Evolutionary conservation across 306 rosid species (phyloP), one percentile per base, ranked within the genome.

Genomic region (Quercus gilva): DNA sequence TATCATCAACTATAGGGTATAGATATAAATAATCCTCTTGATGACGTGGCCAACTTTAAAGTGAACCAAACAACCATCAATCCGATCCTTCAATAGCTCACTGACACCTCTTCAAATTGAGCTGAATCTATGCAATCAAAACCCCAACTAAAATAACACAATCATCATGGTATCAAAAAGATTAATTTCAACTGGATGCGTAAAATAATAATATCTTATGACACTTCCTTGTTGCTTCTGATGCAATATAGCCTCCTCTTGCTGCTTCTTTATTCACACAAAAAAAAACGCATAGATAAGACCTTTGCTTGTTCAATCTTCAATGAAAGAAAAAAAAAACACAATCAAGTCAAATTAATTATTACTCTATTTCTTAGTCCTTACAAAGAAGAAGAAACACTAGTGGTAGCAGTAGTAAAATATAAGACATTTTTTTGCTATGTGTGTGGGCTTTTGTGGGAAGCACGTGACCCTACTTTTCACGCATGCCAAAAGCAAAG

Each of bases 391-490:
- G 52, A 15, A 51, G 53, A 53, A 80, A 80, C n/a, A 20, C 28
- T 73, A 51, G 45, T 8, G 8, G 45, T 41, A 26, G 28, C 1
- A 41, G 45, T 41, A 41, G 45, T 41, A 41, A 41, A 41, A 51
- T 20, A 14, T 51, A 77, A 12, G 19, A 29, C 60, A 64, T 51
- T 41, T 51, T 53, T 71, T 28, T 25, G 75, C 75, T 20, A 23
- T 28, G 51, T 43, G 60, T 26, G 37, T 43, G 56, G 51, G 69
- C 55, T 11, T 69, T 74, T 49, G 26, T 91, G 92, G 94, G 82
- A 71, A 85, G 88, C 97, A 91, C 91, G 97, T 89, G 97, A 89
- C 81, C 76, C 80, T 78, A 55, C 95, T 94, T 94, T 94, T 87
- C 72, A 70, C 97, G 97, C 98, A 88, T 91, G 98, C 94, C 87